Base-by-base conservation (phyloP, 1,284 basidiomycete genomes). In the Wallemia hederae region DNA sequence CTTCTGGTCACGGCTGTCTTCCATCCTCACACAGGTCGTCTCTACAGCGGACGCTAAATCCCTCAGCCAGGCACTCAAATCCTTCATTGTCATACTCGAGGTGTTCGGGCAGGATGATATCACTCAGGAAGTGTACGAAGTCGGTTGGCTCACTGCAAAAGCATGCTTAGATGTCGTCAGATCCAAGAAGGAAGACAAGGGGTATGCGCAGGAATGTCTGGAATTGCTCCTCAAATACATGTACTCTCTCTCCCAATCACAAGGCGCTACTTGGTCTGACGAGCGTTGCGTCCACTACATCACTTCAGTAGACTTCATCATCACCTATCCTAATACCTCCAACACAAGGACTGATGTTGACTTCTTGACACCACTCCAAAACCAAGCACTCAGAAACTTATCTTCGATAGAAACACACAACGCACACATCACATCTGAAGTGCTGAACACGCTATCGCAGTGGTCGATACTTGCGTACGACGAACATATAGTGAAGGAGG, bases 1-100 rank as follows among this genome's bases (percentile, higher is more conserved):
- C 49, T 80, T 80, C 0, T 91, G 83, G 81, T 76, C 78, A 26
- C 75, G 76, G 1, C 83, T 91, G 19, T 49, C 14, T 11, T 9
- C 11, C n/a, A 49, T 49, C 39, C 39, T 49, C 39, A 22, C 11
- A 7, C 9, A 49, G n/a, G 19, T 49, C 9, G 3, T 49, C 14
- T 3, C 3, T 11, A 22, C n/a, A 49, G 39, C 39, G n/a, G 39
- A 49, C 5, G 3, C 11, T n/a, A 14, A 49, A n/a, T 49, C n/a
- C 5, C 14, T 49, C n/a, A 49, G 39, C n/a, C 22, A 5, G 22
- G n/a, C 39, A 11, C 39, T 49, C n/a, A 49, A 49, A n/a, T 14
- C 39, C 14, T 49, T 49, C n/a, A 49, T 49, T 49, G 5, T n/a
- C 11, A 49, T 49, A 49, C 14, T 17, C 14, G 39, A 49, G 39